Base-by-base conservation (phyloP, 1,139 yeast species). In the Pichia sp. region DNA sequence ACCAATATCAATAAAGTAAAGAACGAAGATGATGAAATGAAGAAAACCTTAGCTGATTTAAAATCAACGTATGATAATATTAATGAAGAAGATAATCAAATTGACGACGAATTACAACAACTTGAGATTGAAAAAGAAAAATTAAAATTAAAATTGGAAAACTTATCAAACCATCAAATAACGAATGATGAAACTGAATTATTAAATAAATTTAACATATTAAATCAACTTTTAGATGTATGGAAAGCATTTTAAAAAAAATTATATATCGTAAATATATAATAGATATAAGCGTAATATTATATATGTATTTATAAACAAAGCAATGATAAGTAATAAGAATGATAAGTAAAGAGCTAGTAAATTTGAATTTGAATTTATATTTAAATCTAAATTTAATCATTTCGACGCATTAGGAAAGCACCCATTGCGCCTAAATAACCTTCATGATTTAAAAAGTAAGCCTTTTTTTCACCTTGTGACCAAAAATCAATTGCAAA, bases 401-500 rank as follows among this genome's bases (percentile, higher is more conserved):
- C 55, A 24, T 39, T 43, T 32, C 53, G 41, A 46, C 69, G 68
- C 61, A 69, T 79, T 60, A 89, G 69, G 56, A 89, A 90, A 1
- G 97, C 97, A 22, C 99, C 99, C 61, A 92, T 90, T 29, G 96
- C 87, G 6, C 99, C 99, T 47, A 92, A 71, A 60, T 89, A 92
- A 0, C 98, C 97, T 62, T 92, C 99, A 60, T 92, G 99, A 49
- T 96, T 79, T 52, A 92, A 69, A 62, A 92, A 92, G 62, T 89
- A 92, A 30, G 96, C 95, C 54, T 80, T 78, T 74, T 89, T 90
- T 40, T 79, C 84, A n/a, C 97, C 96, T 49, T 83, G 73, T 3
- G 96, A 87, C 99, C 99, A 92, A 71, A 92, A 94, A 58, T 87
- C 82, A 51, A 92, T 94, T 28, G 98, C 98, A 66, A 81, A 90